Percentiles rank a stretch among this genome's conserved stretches.
Evolutionary conservation across 2,329 filamentous ascomycete species (phyloP).

Genomic region (Penicillium freii): DNA sequence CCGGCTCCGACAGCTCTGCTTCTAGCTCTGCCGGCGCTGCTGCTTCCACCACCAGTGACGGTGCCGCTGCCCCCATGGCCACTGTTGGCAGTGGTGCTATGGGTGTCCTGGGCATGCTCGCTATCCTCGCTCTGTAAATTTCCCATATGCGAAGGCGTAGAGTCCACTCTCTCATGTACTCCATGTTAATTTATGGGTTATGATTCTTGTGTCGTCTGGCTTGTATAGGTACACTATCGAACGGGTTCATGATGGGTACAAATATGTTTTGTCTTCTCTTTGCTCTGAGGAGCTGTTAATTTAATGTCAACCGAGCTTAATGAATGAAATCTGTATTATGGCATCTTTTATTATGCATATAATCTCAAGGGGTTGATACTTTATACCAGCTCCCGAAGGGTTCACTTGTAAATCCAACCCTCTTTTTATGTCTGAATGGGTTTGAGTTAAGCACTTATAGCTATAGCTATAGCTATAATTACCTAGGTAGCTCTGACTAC

Average conservation of each 20-base stretch:
- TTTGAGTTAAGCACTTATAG: not conserved
- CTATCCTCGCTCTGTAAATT: slow-evolving; percentile 42
- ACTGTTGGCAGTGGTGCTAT: slow-evolving; percentile 33
- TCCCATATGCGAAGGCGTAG: not conserved
- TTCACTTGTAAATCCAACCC: too few relatives aligned
- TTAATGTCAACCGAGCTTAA: slow-evolving; percentile 19
- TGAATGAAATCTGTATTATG: slow-evolving; percentile 4
- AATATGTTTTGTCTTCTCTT: slow-evolving; percentile 3
- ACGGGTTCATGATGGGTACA: slow-evolving; percentile 9
- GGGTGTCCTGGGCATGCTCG: slow-evolving; percentile 44
- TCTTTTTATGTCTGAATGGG: not conserved
- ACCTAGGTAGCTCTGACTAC: too few relatives aligned
- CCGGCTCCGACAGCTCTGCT: slow-evolving; percentile 16
- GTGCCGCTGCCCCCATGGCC: slow-evolving; percentile 32
- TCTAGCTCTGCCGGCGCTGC: slow-evolving; percentile 8
- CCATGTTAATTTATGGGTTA: slow-evolving; percentile 15
- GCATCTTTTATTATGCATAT: not conserved
- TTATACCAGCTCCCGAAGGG: not conserved
- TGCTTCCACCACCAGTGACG: slow-evolving; percentile 12
- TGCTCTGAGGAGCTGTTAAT: slow-evolving; percentile 9
- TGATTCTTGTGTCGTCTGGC: slow-evolving; percentile 14
- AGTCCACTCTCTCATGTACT: not conserved
- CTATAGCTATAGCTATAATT: too few relatives aligned
- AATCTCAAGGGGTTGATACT: not conserved
- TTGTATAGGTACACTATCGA: slow-evolving; percentile 21